Evolutionary conservation across 1,284 basidiomycete genomes (phyloP).

Genomic region (Coniferiporia weirii): DNA sequence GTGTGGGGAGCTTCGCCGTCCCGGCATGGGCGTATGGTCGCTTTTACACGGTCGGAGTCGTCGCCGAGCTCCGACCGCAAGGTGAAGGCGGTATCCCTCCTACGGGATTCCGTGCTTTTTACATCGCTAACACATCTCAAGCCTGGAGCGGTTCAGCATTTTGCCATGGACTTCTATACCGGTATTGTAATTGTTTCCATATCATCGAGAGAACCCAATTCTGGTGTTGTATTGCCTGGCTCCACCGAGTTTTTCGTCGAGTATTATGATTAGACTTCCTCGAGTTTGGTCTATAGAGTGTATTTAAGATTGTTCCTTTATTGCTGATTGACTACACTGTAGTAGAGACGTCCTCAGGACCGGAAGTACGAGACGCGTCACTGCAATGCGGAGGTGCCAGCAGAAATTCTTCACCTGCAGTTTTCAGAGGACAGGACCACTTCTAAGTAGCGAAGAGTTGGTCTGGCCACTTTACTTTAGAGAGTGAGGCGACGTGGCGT

Average conservation of each 20-base stretch:
- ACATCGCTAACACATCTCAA: neutral
- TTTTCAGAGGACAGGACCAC: too few relatives aligned
- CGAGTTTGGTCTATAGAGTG: too few relatives aligned
- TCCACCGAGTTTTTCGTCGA: neutral
- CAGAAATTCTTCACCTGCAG: too few relatives aligned
- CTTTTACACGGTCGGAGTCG: neutral
- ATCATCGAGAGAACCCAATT: neutral
- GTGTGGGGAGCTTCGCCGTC: neutral
- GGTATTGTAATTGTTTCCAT: neutral
- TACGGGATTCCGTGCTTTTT: neutral
- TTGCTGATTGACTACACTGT: too few relatives aligned
- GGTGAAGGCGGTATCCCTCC: neutral
- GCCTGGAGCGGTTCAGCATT: neutral
- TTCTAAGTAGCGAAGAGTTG: too few relatives aligned
- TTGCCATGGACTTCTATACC: neutral
- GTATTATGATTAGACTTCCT: neutral
- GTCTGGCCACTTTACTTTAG: too few relatives aligned
- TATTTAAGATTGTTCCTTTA: too few relatives aligned
- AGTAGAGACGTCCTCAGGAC: too few relatives aligned
- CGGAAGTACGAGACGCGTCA: too few relatives aligned
- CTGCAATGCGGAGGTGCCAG: too few relatives aligned
- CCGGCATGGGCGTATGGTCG: neutral
- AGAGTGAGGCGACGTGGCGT: too few relatives aligned
- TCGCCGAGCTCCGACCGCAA: too few relatives aligned
- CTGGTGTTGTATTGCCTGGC: neutral